phyloP scores from a whole-genome alignment of 2,329 filamentous ascomycete species.

The Pseudocercospora musae region DNA sequence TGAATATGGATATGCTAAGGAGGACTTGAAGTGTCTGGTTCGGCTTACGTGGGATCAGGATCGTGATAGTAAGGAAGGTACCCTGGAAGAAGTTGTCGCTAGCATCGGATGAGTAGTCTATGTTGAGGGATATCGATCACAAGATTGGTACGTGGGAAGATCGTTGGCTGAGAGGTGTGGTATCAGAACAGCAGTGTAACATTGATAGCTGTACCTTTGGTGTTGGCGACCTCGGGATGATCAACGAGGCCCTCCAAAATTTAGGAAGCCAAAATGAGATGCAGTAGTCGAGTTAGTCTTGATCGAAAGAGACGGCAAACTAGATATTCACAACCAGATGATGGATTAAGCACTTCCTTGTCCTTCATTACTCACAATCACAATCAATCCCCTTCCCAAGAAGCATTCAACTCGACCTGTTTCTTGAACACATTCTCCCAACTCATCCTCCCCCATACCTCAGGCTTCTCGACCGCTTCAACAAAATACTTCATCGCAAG shows the following conservation, averaged over 20 bases:
- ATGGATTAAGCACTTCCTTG: too few species aligned
- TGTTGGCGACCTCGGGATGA: too few species aligned
- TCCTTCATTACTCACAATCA: neutral
- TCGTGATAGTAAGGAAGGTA: conserved; percentile 21
- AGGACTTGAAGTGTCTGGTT: conserved; percentile 42
- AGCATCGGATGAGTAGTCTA: conserved; percentile 16
- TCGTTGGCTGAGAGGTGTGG: neutral
- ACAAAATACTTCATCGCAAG: conserved; percentile 53
- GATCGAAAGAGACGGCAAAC: too few species aligned
- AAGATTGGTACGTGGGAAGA: neutral
- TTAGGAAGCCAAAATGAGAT: too few species aligned
- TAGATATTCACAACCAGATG: too few species aligned
- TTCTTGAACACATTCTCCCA: conserved; percentile 36
- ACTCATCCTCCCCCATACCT: conserved; percentile 42
- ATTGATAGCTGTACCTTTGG: too few species aligned
- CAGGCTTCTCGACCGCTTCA: conserved; percentile 45
- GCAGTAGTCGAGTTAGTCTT: too few species aligned
- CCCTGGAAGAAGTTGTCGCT: conserved; percentile 24
- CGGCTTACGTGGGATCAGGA: conserved; percentile 35
- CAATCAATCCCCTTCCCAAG: neutral
- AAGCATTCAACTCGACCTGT: conserved; percentile 25
- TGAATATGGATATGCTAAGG: conserved; percentile 34
- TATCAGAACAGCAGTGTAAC: too few species aligned
- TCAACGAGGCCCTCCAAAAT: too few species aligned
- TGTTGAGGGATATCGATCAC: neutral